Evolutionary conservation across 768 basidiomycete species (phyloP), one percentile per base, ranked within the genome.

Genomic region (Trametes gibbosa): DNA sequence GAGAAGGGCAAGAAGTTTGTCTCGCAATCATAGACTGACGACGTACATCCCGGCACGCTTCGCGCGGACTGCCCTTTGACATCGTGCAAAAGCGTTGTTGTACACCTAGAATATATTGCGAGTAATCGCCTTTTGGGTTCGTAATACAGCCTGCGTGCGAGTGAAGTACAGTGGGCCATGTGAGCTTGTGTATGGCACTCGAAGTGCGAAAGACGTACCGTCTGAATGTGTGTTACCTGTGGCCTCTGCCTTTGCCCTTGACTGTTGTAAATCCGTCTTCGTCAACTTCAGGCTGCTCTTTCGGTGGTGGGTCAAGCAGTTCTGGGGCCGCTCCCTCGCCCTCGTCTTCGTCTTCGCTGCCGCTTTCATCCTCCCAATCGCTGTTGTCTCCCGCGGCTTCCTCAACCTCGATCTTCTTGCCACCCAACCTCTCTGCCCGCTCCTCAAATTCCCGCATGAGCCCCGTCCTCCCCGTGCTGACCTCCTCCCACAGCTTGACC

Each of bases 201-300:
- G 9, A 7, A 42, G 17, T 27, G 7, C 13, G 23, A 47, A 19
- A 6, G 17, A 52, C 59, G 42, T 51, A 55, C 58, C 17, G 10
- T 34, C 21, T 14, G 46, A 3, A 5, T 12, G 35, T 5, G 29
- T 23, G 21, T 56, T 47, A 69, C 41, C 65, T 63, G 45, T 68
- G 67, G 50, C 60, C 63, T 42, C 61, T 63, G 25, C 83, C 79
- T 65, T 83, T 85, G 24, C 76, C 77, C 65, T 81, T 81, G 2
- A 98, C 92, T 50, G 88, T 69, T 3, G 89, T 92, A 69, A 98
- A 98, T 0, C 95, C 95, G 59, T 98, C 95, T 61, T 95, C 90
- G 66, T 98, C 95, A 0, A 95, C 79, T 50, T 91, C 82, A 0
- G 89, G 87, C 66, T 89, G 86, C 12, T 78, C 74, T 51, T 73